Evolutionary conservation across 163 green algal species (phyloP), one percentile per base, ranked within the genome.

Genomic region (Chlorella variabilis): DNA sequence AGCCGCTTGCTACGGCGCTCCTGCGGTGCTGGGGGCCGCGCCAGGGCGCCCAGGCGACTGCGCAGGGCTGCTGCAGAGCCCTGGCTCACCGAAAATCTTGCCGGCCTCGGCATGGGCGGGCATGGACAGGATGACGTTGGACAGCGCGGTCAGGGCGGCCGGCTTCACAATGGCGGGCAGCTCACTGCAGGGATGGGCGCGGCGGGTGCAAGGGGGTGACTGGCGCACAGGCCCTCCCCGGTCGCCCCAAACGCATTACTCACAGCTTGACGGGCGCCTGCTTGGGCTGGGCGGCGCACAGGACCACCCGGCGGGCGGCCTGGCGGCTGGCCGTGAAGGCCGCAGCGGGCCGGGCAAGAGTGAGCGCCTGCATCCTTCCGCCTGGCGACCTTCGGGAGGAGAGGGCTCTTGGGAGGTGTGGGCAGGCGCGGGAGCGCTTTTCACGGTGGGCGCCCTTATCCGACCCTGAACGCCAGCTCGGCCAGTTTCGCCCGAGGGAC

Each of bases 51-150:
- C 54, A 9, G 54, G 20, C 20, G n/a, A 67, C 59, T 3, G 17
- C 20, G n/a, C n/a, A 38, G 7, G 31, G 51, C 54, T 33, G 51
- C 34, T 49, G 20, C 34, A 18, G 31, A 33, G 13, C 42, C 31
- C 29, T 33, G 1, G 29, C 75, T 73, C 75, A 81, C 75, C 75
- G 56, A 80, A 80, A 45, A 80, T 80, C 63, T 82, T 82, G 79
- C 95, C 95, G 20, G 94, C 88, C 79, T 96, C 94, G 38, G 95
- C 94, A 48, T 92, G 80, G 8, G 93, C 88, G 41, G 92, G 90
- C 80, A 95, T 75, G 25, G 91, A 88, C 71, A 93, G 81, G 62
- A 97, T 41, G n/a, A 89, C 70, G 76, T 96, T 96, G 48, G 90
- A 85, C 34, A 95, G 54, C 0, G 85, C 80, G 9, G 78, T 86